A percentile compares a stretch with the other conserved stretches of the same genome.
phyloP scores from a whole-genome alignment of 805 yeast species.

The Wickerhamomyces queroliae region DNA sequence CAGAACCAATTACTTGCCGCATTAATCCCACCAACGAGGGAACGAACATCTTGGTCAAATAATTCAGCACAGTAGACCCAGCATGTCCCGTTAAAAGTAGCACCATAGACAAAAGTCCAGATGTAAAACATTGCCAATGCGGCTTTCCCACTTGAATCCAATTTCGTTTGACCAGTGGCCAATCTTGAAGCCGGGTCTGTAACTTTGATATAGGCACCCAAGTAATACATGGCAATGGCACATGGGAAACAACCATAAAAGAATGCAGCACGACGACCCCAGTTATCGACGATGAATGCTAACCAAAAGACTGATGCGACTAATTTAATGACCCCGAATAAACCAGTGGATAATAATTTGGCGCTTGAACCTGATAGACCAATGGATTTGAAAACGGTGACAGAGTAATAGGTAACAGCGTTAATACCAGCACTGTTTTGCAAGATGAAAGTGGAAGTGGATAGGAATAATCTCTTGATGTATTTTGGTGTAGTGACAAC shows the following conservation, averaged over 20 bases:
- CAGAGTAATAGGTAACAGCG: constrained; percentile 48
- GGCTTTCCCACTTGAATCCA: constrained; percentile 15
- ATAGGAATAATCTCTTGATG: constrained; percentile 30
- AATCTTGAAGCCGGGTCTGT: constrained; percentile 3
- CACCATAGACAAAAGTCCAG: constrained; percentile 14
- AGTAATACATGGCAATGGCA: constrained; percentile 11
- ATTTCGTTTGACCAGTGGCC: not conserved
- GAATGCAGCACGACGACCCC: constrained; percentile 12
- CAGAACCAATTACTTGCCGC: constrained; percentile 14
- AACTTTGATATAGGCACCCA: constrained; percentile 13
- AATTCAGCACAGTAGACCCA: constrained; percentile 17
- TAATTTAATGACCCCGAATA: constrained; percentile 44
- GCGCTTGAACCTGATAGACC: constrained; percentile 41
- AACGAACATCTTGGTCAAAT: constrained; percentile 10
- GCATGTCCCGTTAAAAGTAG: constrained; percentile 13
- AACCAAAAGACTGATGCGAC: constrained; percentile 29
- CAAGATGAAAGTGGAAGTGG: constrained; percentile 34
- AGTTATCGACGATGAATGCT: constrained; percentile 9
- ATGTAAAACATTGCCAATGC: constrained; percentile 14
- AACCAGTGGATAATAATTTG: constrained; percentile 43
- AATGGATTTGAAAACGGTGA: constrained; percentile 40
- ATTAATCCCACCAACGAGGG: constrained; percentile 7
- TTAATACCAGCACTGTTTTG: constrained; percentile 45
- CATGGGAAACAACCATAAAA: constrained; percentile 7
- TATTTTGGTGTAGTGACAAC: constrained; percentile 26